Base-by-base conservation (phyloP, 2,329 filamentous ascomycete species). In the Hypoxylon sp. region DNA sequence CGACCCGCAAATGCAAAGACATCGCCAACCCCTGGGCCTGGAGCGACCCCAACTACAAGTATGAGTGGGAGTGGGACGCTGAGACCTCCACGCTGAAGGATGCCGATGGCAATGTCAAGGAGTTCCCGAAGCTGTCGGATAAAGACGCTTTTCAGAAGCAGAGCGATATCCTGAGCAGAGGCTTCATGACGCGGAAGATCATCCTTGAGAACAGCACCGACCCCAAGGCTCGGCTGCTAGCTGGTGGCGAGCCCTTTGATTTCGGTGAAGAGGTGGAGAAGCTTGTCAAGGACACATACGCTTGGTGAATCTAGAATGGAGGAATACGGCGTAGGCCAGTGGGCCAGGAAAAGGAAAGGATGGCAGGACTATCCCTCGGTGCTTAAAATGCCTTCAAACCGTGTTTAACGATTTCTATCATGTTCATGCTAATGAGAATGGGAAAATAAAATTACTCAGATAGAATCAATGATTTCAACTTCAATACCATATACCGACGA, bases 11-110 rank as follows among this genome's bases (percentile, higher is more conserved):
- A 35, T 76, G 74, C 70, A 75, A 76, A 31, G 75, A 58, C 51
- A 57, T 77, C 35, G 72, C 48, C 51, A 78, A 78, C 68, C 75
- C 76, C 10, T 78, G 76, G 76, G 76, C 75, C 24, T 73, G 73
- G 55, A 69, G 63, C 39, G 75, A 78, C 55, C 61, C 71, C 7
- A 56, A 61, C 63, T 74, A 75, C 61, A 35, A 61, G 19, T 78
- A 72, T 72, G 73, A 76, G 62, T 78, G 75, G 75, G 66, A 67
- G 44, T 78, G 75, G 74, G 74, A 77, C 57, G 65, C 68, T n/a
- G 35, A 64, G 27, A 65, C 68, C 10, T 64, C 59, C 54, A 65
- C 60, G 6, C 42, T 76, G 32, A 70, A 74, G 55, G 72, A 73
- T 35, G 53, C 62, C 3, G 44, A 48, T n/a, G 72, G 72, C 4